Base-by-base conservation (phyloP, 2,329 filamentous ascomycete genomes). In the Penicillium sp. region DNA sequence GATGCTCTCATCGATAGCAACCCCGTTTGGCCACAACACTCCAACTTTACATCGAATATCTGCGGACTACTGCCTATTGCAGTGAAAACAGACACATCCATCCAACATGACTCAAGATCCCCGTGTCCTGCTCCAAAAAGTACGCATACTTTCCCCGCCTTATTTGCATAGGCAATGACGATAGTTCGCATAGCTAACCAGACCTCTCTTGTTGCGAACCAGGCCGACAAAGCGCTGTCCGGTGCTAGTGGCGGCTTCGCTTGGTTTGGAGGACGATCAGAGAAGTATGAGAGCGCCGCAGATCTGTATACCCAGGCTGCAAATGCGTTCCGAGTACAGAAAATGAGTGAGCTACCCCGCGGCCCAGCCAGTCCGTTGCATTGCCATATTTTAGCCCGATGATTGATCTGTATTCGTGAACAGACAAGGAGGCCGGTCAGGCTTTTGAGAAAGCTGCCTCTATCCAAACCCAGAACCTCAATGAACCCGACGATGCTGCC, bases 401-500 rank as follows among this genome's bases (percentile, higher is more conserved):
- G 3, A 31, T 50, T 47, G 30, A 28, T 38, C n/a, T 22, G 14
- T 30, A 16, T 10, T 33, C 26, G 16, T 42, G 22, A 51, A 59
- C 56, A 94, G 91, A 87, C 77, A 86, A 88, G 71, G 91, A 96
- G 77, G 91, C 93, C 14, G 93, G 91, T 22, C 83, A 88, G 68
- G 87, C 91, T 12, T 96, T 96, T 63, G 91, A 96, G 73, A 84
- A 87, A 73, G 91, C 91, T 12, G 93, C 91, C n/a, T 75, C 83
- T 41, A 87, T 97, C 57, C 90, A 96, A 74, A 84, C 79, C 47
- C 82, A 86, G 63, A 87, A 92, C 67, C 83, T 97, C 48, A 95
- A 91, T 71, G 92, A 97, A 70, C 90, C 89, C 40, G 90, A 96
- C 72, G 94, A 97, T 71, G 91, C 91, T 45, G 92, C 93, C 61